phyloP scores from a whole-genome alignment of 1,284 basidiomycete genomes.

The Ustilago esculenta region DNA sequence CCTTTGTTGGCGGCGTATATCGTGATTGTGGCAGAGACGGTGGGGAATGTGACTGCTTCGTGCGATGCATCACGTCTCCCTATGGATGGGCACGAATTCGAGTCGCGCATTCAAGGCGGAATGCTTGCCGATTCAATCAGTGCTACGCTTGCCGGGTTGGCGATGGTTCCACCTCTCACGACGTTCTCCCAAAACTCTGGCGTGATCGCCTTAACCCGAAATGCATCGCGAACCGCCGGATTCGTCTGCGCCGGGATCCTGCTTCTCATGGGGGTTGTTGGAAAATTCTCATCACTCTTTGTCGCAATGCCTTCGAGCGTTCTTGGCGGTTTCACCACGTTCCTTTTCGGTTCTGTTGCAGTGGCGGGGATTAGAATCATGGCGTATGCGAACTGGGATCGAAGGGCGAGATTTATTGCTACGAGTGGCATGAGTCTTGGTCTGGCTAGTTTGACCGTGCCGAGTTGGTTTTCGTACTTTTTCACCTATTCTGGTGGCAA shows the following conservation, averaged over 20 bases:
- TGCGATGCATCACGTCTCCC: conserved; percentile 34
- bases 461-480: conserved; percentile 41
- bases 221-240: conserved; percentile 29
- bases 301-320: conserved; percentile 35
- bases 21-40: conserved; percentile 32
- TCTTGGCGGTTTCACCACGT: conserved; percentile 38
- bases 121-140: conserved; percentile 42
- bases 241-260: conserved; percentile 35
- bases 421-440: conserved; percentile 30
- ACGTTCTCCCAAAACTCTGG: conserved; percentile 42
- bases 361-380: conserved; percentile 41
- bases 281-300: conserved; percentile 38
- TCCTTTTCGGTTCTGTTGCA: conserved; percentile 39
- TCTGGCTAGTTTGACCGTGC: conserved; percentile 25
- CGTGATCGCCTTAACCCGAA: conserved; percentile 37
- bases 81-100: conserved; percentile 35
- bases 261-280: conserved; percentile 38
- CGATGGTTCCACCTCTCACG: conserved; percentile 35
- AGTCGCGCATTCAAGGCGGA: conserved; percentile 40
- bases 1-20: conserved; percentile 31
- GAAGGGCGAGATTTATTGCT: conserved; percentile 37
- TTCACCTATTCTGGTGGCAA: conserved; percentile 35
- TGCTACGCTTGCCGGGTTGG: conserved; percentile 26
- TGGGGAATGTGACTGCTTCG: conserved; percentile 40
- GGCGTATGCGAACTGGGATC: conserved; percentile 45